Percentiles rank a stretch among this genome's conserved stretches.
These are phyloP conservation scores for Phytophthora hibernalis DNA, from an alignment of 352 stramenopile species.

Conservation along the genomic window DNA sequence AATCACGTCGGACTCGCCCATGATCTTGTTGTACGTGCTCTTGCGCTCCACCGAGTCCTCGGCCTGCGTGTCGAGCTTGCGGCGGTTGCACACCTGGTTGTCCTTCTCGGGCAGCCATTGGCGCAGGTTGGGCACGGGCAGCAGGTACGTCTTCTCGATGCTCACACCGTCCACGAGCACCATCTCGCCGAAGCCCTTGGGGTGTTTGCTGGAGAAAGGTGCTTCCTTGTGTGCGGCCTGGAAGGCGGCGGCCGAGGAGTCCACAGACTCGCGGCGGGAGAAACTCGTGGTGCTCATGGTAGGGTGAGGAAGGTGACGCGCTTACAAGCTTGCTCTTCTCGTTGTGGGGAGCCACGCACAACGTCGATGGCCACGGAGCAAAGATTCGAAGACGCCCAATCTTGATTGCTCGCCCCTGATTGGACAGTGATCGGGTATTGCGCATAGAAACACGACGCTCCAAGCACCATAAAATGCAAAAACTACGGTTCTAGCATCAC, in stretches of 20 bases:
- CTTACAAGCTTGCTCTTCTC: constrained; percentile 28
- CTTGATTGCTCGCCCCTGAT: constrained; percentile 40
- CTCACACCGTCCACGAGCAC: constrained; percentile 69
- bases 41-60: constrained; percentile 67
- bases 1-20: constrained; percentile 83
- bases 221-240: constrained; percentile 60
- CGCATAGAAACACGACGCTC: constrained; percentile 28
- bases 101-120: constrained; percentile 71
- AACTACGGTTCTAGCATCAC: background rate
- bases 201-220: constrained; percentile 82
- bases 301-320: background rate
- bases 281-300: constrained; percentile 28
- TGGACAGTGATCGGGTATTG: no score
- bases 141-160: constrained; percentile 71
- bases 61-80: constrained; percentile 82
- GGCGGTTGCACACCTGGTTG: constrained; percentile 63
- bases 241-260: constrained; percentile 47
- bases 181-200: constrained; percentile 86
- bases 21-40: constrained; percentile 90
- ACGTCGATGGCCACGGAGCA: constrained; percentile 30
- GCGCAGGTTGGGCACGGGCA: constrained; percentile 78
- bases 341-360: constrained; percentile 17
- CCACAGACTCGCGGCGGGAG: constrained; percentile 32
- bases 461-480: constrained; percentile 37
- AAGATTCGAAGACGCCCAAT: constrained; percentile 32